phyloP scores from a whole-genome alignment of 352 stramenopile species.

The Pythium dissotocum region DNA sequence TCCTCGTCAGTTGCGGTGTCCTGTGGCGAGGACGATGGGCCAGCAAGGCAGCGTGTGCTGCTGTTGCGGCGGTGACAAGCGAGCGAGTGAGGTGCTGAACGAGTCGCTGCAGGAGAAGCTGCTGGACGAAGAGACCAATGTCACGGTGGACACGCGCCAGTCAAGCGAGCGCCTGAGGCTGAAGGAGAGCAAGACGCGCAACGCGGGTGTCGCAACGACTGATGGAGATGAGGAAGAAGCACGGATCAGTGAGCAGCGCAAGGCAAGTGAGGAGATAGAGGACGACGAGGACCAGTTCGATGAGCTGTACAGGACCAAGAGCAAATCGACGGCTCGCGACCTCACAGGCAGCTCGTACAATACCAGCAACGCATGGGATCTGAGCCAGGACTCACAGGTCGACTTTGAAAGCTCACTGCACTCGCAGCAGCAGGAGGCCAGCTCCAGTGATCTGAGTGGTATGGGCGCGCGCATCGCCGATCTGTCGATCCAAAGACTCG shows the following conservation, averaged over 20 bases:
- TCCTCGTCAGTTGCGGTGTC: background rate
- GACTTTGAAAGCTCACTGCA: background rate
- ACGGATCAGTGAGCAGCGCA: background rate
- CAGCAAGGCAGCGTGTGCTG: conserved; percentile 40
- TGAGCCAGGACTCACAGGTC: background rate
- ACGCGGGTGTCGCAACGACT: background rate
- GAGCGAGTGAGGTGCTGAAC: conserved; percentile 39
- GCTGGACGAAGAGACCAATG: conserved; percentile 34
- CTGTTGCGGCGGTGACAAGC: conserved; percentile 43
- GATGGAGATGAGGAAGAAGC: conserved; percentile 20
- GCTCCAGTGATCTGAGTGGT: background rate
- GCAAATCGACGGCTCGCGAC: background rate
- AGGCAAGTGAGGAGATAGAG: conserved; percentile 15
- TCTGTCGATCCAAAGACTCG: background rate
- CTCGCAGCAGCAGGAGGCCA: background rate
- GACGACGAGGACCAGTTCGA: conserved; percentile 14
- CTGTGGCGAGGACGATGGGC: conserved; percentile 25
- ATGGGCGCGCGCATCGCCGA: background rate
- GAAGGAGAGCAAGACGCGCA: conserved; percentile 12
- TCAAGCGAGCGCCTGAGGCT: conserved; percentile 9
- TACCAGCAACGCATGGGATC: conserved; percentile 14
- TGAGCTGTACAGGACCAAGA: background rate
- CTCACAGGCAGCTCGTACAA: conserved; percentile 1
- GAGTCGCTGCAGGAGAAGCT: conserved; percentile 58
- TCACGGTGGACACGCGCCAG: conserved; percentile 3